phyloP scores from a whole-genome alignment of 2,329 filamentous ascomycete species.

The Colletotrichum australisinense region DNA sequence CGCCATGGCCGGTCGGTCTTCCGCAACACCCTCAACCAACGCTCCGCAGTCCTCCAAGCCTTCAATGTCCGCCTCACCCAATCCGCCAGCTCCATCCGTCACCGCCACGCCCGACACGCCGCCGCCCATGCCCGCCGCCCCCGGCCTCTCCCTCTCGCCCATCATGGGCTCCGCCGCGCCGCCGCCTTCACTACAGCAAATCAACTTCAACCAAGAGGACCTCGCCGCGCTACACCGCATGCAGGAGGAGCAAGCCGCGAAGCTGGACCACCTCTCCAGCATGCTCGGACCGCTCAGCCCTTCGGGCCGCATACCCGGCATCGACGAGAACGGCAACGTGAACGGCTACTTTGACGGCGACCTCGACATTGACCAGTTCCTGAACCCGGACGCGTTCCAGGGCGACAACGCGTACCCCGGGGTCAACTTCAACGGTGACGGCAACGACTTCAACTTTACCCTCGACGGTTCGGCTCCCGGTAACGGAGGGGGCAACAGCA shows the following conservation, averaged over 20 bases:
- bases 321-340: conserved; percentile 56
- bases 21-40: conserved; percentile 40
- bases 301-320: conserved; percentile 80
- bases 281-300: conserved; percentile 84
- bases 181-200: conserved; percentile 67
- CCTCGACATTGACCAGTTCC: conserved; percentile 63
- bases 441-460: conserved; percentile 63
- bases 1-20: conserved; percentile 64
- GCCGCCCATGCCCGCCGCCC: conserved; percentile 37
- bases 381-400: conserved; percentile 54
- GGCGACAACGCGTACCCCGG: conserved; percentile 55
- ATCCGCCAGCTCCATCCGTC: conserved; percentile 35
- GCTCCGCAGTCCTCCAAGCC: conserved; percentile 35
- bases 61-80: conserved; percentile 33
- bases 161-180: conserved; percentile 57
- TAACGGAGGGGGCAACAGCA: conserved; percentile 38
- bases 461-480: conserved; percentile 50
- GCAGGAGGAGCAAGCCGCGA: conserved; percentile 81
- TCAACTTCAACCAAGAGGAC: conserved; percentile 78
- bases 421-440: conserved; percentile 53
- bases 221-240: conserved; percentile 83
- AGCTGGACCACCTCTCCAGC: conserved; percentile 79
- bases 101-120: conserved; percentile 28
- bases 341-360: conserved; percentile 49
- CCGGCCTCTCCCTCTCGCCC: conserved; percentile 58